phyloP scores from a whole-genome alignment of 768 basidiomycete genomes.

The Suillus cothurnatus region DNA sequence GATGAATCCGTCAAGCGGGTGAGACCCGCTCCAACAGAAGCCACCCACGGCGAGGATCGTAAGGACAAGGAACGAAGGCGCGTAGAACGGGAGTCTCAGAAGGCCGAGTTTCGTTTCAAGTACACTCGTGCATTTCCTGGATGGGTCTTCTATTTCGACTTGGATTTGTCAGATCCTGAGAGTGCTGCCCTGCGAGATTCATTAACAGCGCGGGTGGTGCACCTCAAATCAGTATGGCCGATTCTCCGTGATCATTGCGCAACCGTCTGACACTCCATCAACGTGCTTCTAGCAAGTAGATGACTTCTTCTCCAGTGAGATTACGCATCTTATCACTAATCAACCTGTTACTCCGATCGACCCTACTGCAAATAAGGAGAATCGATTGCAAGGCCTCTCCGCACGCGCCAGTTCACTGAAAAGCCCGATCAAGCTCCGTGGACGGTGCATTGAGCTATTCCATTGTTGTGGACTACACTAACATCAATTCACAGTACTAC shows the following conservation, averaged over 20 bases:
- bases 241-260: constrained; percentile 3
- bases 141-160: constrained; percentile 87
- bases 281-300: constrained; percentile 66
- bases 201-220: constrained; percentile 58
- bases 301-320: constrained; percentile 82
- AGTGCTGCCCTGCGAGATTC: constrained; percentile 37
- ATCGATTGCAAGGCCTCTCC: constrained; percentile 38
- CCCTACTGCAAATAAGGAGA: constrained; percentile 63
- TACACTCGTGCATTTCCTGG: constrained; percentile 83
- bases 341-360: constrained; percentile 41
- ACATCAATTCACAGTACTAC: constrained; percentile 22
- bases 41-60: constrained; percentile 37
- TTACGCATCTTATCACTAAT: constrained; percentile 88
- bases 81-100: constrained; percentile 54
- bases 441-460: constrained; percentile 47
- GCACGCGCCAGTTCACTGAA: constrained; percentile 40
- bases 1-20: constrained; percentile 49
- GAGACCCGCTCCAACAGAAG: constrained; percentile 35
- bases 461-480: constrained; percentile 1
- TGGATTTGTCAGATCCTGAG: constrained; percentile 46
- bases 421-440: constrained; percentile 67
- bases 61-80: constrained; percentile 51
- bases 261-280: constrained; percentile 6
- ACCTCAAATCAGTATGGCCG: constrained; percentile 76
- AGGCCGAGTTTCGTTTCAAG: constrained; percentile 78